Evolutionary conservation across 2,329 filamentous ascomycete genomes (phyloP).

Genomic region (Aspergillus japonicus): DNA sequence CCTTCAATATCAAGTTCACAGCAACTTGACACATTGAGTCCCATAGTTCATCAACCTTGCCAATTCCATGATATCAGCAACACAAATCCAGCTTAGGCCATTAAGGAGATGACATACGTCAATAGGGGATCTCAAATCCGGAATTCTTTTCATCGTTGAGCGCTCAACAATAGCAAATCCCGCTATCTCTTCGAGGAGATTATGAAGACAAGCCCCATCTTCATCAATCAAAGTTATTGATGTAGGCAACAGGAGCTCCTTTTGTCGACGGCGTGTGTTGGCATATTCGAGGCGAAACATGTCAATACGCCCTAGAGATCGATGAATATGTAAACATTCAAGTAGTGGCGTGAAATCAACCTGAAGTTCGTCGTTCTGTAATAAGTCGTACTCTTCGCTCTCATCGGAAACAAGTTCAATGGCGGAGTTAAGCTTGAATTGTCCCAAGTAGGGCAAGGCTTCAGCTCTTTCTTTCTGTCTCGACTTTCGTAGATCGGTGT

Average conservation of each 20-base stretch:
- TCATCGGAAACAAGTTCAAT: slow-evolving; percentile 96
- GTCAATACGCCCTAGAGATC: slow-evolving; percentile 87
- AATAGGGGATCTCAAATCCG: slow-evolving; percentile 74
- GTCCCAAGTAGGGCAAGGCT: slow-evolving; percentile 68
- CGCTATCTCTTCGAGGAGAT: slow-evolving; percentile 85
- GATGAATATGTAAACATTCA: slow-evolving; percentile 93
- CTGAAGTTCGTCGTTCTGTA: slow-evolving; percentile 92
- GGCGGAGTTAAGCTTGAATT: slow-evolving; percentile 91
- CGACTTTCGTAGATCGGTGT: slow-evolving; percentile 81
- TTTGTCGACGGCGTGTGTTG: slow-evolving; percentile 85
- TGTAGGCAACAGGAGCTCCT: slow-evolving; percentile 79
- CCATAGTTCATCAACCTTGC: slow-evolving; percentile 92
- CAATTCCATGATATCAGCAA: slow-evolving; percentile 15
- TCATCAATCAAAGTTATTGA: slow-evolving; percentile 76
- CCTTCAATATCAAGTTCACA: slow-evolving; percentile 76
- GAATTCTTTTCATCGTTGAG: slow-evolving; percentile 82
- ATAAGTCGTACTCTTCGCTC: slow-evolving; percentile 88
- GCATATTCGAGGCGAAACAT: slow-evolving; percentile 89
- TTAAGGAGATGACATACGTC: slow-evolving; percentile 60
- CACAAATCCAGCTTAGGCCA: background rate
- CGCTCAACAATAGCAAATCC: slow-evolving; percentile 97
- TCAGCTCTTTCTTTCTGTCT: slow-evolving; percentile 82
- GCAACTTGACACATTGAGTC: slow-evolving; percentile 93
- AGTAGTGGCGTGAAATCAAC: slow-evolving; percentile 94
- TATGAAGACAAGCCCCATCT: slow-evolving; percentile 82